Evolutionary conservation across 2,329 filamentous ascomycete genomes (phyloP), one percentile per base, ranked within the genome.

Genomic region (Teratosphaeria gauchensis): DNA sequence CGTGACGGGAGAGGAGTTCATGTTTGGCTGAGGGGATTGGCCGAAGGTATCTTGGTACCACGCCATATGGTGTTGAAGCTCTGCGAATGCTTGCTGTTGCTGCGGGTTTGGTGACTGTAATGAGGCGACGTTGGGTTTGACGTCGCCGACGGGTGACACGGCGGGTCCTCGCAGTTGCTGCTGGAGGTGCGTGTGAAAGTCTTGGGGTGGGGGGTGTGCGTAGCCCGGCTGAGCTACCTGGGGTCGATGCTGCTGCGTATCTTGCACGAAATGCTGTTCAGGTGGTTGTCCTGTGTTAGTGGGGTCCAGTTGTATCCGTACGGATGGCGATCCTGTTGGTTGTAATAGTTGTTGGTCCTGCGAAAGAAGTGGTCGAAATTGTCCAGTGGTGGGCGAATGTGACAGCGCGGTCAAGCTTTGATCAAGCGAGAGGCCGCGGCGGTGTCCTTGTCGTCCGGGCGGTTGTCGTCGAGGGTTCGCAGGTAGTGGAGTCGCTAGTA

Each of bases 181-280:
- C 83, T 83, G 75, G 76, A 77, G 73, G 67, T 72, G 74, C 63
- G 73, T 72, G 63, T 74, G 74, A 65, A 73, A 74, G 64, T 73
- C 69, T 62, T 74, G 65, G 59, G 66, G 61, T 57, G 65, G 32
- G 9, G 52, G 32, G 24, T 54, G 61, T 53, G 74, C 64, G 61
- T 64, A 80, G 82, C 87, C 86, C 84, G 87, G 87, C 84, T 88
- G 85, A 83, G 84, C 83, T 82, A 48, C 42, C 19, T 48, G 42
- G 21, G 85, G 82, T 83, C 84, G 84, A 80, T 91, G 89, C 86
- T 89, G 85, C 84, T 92, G 90, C 85, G 87, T 83, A 89, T 89
- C 88, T 87, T 87, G 88, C 86, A 90, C 83, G 78, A 84, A 82
- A 83, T 90, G 87, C 83, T 92, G 88, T 82, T 57, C 35, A 16